Conservation (phyloP, 1,139 yeast genomes). For the Debaryomyces nepalensis region DNA sequence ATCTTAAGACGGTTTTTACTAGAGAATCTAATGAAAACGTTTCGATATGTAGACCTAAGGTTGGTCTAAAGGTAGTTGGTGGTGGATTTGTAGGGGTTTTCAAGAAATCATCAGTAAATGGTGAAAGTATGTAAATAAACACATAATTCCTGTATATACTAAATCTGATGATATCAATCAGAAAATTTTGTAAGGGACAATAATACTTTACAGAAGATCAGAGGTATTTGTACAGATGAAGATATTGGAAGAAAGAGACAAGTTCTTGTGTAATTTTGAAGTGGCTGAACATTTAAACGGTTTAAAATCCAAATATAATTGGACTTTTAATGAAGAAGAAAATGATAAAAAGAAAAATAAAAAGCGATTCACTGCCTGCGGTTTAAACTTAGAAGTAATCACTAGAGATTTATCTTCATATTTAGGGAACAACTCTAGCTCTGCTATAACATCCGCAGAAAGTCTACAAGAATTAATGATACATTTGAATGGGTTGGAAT, state of each 20-base stretch:
- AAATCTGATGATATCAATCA: conserved; percentile 5
- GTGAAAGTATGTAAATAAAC: conserved; percentile 2
- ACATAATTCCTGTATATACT: conserved; percentile 6
- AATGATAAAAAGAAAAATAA: conserved; percentile 35
- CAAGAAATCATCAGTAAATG: conserved; percentile 8
- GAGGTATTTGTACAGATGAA: conserved; percentile 31
- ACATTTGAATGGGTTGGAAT: conserved; percentile 54
- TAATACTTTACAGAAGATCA: background rate
- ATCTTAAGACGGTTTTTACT: conserved; percentile 6
- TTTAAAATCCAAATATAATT: conserved; percentile 51
- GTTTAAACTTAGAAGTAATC: conserved; percentile 62
- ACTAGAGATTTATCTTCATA: conserved; percentile 65
- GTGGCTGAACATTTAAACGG: conserved; percentile 64
- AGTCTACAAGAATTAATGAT: conserved; percentile 58
- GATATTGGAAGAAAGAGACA: conserved; percentile 55
- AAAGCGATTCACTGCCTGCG: conserved; percentile 50
- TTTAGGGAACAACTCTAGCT: conserved; percentile 49
- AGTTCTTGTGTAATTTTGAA: conserved; percentile 73
- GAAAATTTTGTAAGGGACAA: conserved; percentile 4
- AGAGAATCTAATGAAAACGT: conserved; percentile 6
- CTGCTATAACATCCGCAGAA: conserved; percentile 47
- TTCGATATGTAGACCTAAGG: conserved; percentile 9
- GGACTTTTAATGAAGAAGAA: conserved; percentile 50
- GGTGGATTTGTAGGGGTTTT: conserved; percentile 7
- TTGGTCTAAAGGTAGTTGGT: conserved; percentile 4